These are phyloP conservation scores for Taxawa tesnikishii DNA, from an alignment of 2,329 filamentous ascomycete genomes.

Conservation along the genomic window DNA sequence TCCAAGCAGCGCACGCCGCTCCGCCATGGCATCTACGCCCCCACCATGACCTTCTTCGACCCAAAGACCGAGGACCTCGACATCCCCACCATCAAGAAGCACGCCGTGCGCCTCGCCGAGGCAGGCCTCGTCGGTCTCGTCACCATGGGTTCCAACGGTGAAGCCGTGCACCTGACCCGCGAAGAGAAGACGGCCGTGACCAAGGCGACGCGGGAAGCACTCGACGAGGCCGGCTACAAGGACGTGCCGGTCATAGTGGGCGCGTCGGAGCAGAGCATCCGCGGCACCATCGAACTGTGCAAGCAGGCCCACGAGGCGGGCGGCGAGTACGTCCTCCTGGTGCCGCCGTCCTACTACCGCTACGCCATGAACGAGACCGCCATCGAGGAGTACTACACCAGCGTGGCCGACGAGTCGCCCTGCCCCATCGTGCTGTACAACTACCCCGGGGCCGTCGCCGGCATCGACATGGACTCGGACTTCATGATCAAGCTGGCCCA, in stretches of 20 bases:
- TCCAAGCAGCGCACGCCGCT: conserved; percentile 39
- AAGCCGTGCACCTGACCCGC: conserved; percentile 72
- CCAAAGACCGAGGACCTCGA: conserved; percentile 75
- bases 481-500: conserved; percentile 71
- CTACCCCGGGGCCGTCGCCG: conserved; percentile 76
- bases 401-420: conserved; percentile 63
- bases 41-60: conserved; percentile 86
- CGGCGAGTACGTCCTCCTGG: conserved; percentile 67
- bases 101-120: conserved; percentile 64
- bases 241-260: conserved; percentile 72
- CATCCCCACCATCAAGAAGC: conserved; percentile 64
- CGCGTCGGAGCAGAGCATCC: conserved; percentile 69
- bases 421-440: conserved; percentile 81
- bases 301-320: conserved; percentile 55
- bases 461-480: conserved; percentile 84
- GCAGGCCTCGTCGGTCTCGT: conserved; percentile 73
- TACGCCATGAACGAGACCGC: conserved; percentile 62
- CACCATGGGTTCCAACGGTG: conserved; percentile 82
- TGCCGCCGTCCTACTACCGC: conserved; percentile 77
- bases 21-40: conserved; percentile 73
- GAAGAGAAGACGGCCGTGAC: conserved; percentile 68
- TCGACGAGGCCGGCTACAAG: conserved; percentile 67
- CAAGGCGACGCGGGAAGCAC: conserved; percentile 63
- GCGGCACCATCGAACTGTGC: conserved; percentile 65
- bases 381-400: conserved; percentile 60